Percentiles rank a stretch among this genome's conserved stretches.
phyloP scores from a whole-genome alignment of 768 basidiomycete genomes.

The Nidularia pulvinata region DNA sequence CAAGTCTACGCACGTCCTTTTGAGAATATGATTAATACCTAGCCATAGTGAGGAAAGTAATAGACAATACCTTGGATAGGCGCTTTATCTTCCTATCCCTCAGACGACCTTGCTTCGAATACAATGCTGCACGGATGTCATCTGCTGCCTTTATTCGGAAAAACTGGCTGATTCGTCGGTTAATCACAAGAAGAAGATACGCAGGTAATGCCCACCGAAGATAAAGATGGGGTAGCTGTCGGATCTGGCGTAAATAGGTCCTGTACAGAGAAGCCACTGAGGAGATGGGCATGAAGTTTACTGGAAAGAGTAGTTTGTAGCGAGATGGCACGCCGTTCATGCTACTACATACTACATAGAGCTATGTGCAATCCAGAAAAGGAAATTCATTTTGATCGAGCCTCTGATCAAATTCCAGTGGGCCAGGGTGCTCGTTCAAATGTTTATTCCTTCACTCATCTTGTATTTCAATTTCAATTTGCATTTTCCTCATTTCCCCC shows the following conservation, averaged over 20 bases:
- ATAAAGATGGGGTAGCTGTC: conserved; percentile 37
- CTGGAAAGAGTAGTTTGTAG: no score
- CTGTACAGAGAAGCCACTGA: conserved; percentile 34
- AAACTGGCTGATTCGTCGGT: conserved; percentile 45
- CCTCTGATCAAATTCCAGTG: no score
- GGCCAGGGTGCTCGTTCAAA: no score
- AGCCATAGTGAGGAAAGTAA: background rate
- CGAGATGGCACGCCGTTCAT: no score
- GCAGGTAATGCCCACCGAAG: conserved; percentile 29
- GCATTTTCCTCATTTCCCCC: no score
- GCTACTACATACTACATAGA: no score
- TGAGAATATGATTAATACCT: conserved; percentile 1
- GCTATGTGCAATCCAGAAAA: no score
- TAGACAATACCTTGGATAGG: conserved; percentile 42
- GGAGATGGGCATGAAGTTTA: background rate
- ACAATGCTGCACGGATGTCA: conserved; percentile 50
- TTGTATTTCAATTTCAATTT: no score
- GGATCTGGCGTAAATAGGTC: conserved; percentile 37
- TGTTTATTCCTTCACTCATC: no score
- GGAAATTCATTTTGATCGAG: no score
- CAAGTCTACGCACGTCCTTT: conserved; percentile 55
- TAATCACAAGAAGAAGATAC: no score
- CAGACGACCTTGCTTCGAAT: conserved; percentile 24
- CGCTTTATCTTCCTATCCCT: conserved; percentile 43
- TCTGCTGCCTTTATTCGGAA: conserved; percentile 60